Evolutionary conservation across 768 basidiomycete genomes (phyloP).

Genomic region (Pleurotus cornucopiae): DNA sequence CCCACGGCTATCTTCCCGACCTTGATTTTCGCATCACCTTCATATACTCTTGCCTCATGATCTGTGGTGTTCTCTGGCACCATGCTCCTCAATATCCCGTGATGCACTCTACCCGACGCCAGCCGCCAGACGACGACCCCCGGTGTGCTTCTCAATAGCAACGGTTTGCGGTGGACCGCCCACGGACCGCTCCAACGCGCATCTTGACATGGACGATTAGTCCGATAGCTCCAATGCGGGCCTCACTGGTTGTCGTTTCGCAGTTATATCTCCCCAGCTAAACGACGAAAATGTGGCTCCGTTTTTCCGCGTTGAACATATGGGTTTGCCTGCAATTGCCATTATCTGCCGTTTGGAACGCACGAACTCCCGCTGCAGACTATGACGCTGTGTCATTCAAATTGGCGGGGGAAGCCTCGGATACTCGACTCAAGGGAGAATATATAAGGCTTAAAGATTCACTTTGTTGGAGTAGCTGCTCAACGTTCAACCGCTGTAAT

Average conservation of each 20-base stretch:
- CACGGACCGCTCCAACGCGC: too few relatives aligned
- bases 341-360: background rate
- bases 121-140: too few relatives aligned
- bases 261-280: background rate
- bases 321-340: background rate
- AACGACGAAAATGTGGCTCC: constrained; percentile 4
- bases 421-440: background rate
- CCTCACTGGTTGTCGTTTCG: background rate
- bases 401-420: background rate
- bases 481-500: background rate
- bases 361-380: too few relatives aligned
- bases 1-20: too few relatives aligned
- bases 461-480: background rate
- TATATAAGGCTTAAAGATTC: background rate
- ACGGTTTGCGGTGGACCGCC: constrained; percentile 2
- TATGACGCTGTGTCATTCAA: background rate
- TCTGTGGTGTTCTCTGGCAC: too few relatives aligned
- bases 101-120: too few relatives aligned
- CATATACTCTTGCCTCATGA: too few relatives aligned
- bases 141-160: background rate
- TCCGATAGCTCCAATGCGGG: background rate
- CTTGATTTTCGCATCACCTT: too few relatives aligned
- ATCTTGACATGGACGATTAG: background rate
- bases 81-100: too few relatives aligned
- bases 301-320: background rate